These are phyloP conservation scores for Bullera alba DNA, from an alignment of 768 basidiomycete genomes.

Conservation along the genomic window DNA sequence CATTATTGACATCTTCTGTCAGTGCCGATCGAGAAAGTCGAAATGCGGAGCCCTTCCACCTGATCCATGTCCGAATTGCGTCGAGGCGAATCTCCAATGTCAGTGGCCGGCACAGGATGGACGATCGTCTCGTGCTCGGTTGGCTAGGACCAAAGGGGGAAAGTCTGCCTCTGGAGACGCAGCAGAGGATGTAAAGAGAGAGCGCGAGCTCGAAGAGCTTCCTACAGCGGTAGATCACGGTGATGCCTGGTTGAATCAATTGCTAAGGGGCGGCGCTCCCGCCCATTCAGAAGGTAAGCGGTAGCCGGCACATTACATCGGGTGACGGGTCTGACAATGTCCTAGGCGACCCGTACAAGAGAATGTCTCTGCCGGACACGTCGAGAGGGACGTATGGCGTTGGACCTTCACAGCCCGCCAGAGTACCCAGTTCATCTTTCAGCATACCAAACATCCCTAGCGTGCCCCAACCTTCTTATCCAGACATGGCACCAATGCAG, in stretches of 20 bases:
- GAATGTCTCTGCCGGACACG: background rate
- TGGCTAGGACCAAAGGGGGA: slow-evolving; percentile 4
- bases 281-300: background rate
- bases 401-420: background rate
- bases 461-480: background rate
- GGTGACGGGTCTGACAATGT: background rate
- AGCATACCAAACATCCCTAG: background rate
- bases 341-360: background rate
- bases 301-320: background rate
- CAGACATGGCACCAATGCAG: background rate
- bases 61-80: slow-evolving; percentile 18
- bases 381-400: background rate
- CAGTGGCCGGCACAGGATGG: slow-evolving; percentile 22
- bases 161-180: background rate
- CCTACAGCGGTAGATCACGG: background rate
- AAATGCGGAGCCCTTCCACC: slow-evolving; percentile 18
- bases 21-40: slow-evolving; percentile 18
- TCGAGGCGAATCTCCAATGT: slow-evolving; percentile 9
- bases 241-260: background rate
- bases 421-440: slow-evolving; percentile 1
- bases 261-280: background rate
- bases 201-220: background rate
- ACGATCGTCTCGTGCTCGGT: slow-evolving; percentile 11
- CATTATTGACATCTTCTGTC: background rate
- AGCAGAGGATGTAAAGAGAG: background rate